Evolutionary conservation across 1,284 basidiomycete species (phyloP), one percentile per base, ranked within the genome.

Genomic region (Sporisorium reilianum): DNA sequence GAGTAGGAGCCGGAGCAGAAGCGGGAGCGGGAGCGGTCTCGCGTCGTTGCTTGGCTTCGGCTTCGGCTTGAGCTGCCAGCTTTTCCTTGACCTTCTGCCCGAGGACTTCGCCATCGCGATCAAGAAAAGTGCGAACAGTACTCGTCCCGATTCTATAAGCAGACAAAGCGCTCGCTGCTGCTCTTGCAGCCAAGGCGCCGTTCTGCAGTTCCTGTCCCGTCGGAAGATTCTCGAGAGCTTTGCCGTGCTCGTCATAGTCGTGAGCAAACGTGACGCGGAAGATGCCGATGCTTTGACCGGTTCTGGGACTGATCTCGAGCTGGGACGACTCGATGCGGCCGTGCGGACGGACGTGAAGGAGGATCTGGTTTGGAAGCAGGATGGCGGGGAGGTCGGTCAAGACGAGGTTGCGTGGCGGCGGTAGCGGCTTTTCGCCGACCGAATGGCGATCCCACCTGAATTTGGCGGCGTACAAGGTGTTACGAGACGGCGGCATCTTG

Each of bases 231-330:
- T 50, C 32, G 6, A 55, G 41, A 3, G 54, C 40, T 16, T 75
- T 74, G 38, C 72, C 74, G 3, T 65, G 59, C 22, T 77, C 70
- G 54, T 76, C 72, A 53, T 80, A 78, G 60, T 86, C 81, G 65
- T 86, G 83, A 22, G 75, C 85, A 83, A 89, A 97, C 69, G 89
- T 90, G 78, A 97, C 88, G 81, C 89, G 90, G 55, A 93, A 90
- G 42, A 97, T 90, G 7, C 95, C 95, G 4, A 97, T 88, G 16
- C 91, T 90, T 68, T 90, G 91, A 14, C 94, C 94, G 22, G 90
- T 94, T 55, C 89, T 88, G 50, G 89, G 88, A 85, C 97, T 92
- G 67, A 92, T 89, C 82, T 95, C 93, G 38, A 91, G 89, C 72
- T 95, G 92, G 62, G 93, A 90, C 12, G 90, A 89, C 11, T 88